Conservation (phyloP, 2,329 filamentous ascomycete species). For the Elsinoe fawcettii region DNA sequence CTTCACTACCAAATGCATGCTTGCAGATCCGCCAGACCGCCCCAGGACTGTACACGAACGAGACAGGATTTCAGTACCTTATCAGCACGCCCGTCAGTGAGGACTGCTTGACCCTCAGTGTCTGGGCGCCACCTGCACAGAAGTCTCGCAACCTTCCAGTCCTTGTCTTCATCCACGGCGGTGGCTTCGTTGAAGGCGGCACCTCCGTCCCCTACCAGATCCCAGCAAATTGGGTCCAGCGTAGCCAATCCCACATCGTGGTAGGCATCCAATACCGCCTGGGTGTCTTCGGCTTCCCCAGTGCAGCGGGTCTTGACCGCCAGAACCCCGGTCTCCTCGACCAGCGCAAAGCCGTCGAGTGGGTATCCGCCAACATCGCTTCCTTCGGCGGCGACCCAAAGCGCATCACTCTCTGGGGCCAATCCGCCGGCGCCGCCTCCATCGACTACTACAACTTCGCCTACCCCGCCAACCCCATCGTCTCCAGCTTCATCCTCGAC, state of each 20-base stretch:
- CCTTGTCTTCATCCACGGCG: conserved; percentile 43
- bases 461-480: conserved; percentile 31
- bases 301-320: conserved; percentile 42
- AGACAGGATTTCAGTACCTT: neutral
- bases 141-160: conserved; percentile 35
- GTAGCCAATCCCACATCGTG: conserved; percentile 32
- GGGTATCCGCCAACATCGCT: conserved; percentile 33
- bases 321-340: conserved; percentile 40
- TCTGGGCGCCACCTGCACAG: conserved; percentile 30
- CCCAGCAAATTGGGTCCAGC: neutral
- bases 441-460: conserved; percentile 35
- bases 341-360: conserved; percentile 33
- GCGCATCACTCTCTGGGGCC: conserved; percentile 34
- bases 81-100: conserved; percentile 18
- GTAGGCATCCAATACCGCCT: conserved; percentile 42
- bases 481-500: conserved; percentile 32
- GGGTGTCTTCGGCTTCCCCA: conserved; percentile 52
- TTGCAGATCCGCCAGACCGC: neutral
- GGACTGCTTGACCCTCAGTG: conserved; percentile 33
- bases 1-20: neutral
- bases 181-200: conserved; percentile 35
- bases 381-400: conserved; percentile 30
- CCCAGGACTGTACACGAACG: neutral
- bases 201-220: neutral
- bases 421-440: conserved; percentile 30